Percentiles rank a stretch among this genome's conserved stretches.
Evolutionary conservation across 2,329 filamentous ascomycete genomes (phyloP).

Genomic region (Colletotrichum abscissum): DNA sequence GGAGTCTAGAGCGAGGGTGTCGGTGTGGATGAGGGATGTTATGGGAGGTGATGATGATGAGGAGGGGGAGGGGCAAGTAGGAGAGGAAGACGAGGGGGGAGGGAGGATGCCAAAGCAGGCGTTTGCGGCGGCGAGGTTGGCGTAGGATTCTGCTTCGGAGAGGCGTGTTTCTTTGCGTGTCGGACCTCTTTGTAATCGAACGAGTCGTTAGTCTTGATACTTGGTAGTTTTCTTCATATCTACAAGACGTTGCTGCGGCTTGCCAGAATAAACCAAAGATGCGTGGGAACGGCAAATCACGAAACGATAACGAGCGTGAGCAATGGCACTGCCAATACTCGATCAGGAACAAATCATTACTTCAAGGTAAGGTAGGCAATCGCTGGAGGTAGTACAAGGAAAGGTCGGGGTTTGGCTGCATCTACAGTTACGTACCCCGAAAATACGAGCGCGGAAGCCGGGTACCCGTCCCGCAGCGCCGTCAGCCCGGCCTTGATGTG

Average conservation of each 20-base stretch:
- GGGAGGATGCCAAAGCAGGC: slow-evolving; percentile 55
- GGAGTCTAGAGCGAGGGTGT: slow-evolving; percentile 83
- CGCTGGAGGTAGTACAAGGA: no score
- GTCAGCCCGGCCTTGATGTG: slow-evolving; percentile 77
- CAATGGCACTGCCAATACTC: no score
- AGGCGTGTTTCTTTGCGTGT: slow-evolving; percentile 68
- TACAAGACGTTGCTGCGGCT: no score
- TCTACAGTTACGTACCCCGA: slow-evolving; percentile 68
- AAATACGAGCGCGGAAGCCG: slow-evolving; percentile 70
- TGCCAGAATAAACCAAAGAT: no score
- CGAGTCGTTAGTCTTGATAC: not conserved
- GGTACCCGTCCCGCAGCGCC: slow-evolving; percentile 56
- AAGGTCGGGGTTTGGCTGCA: no score
- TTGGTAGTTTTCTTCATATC: no score
- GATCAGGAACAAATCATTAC: no score
- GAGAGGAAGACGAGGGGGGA: not conserved
- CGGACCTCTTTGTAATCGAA: slow-evolving; percentile 61
- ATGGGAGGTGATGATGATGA: not conserved
- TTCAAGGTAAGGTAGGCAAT: no score
- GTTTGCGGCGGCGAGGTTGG: slow-evolving; percentile 61
- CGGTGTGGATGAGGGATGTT: slow-evolving; percentile 62
- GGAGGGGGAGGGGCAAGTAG: slow-evolving; percentile 35
- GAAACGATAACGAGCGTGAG: no score
- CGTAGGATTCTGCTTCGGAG: slow-evolving; percentile 74
- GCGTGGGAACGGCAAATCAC: no score